Conservation (phyloP, 2,329 filamentous ascomycete species). For the Elsinoe perseae region DNA sequence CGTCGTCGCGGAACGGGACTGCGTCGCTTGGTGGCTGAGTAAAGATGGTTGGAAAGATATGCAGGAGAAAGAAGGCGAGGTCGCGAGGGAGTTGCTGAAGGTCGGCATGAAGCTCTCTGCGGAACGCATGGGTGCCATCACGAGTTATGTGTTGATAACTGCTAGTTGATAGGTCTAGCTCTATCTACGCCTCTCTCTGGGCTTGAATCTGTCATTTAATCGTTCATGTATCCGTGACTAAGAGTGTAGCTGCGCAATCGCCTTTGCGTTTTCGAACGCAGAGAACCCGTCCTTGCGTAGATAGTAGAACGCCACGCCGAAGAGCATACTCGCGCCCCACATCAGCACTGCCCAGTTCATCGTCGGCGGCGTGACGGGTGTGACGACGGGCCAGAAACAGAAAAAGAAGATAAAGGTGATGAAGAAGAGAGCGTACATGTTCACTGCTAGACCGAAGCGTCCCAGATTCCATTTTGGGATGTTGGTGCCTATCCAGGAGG, state of each 20-base stretch:
- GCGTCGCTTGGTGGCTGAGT: slow-evolving; percentile 75
- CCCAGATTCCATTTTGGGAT: slow-evolving; percentile 34
- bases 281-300: not conserved
- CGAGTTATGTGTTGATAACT: slow-evolving; percentile 39
- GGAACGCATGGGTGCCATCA: slow-evolving; percentile 75
- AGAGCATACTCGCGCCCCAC: slow-evolving; percentile 17
- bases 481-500: slow-evolving; percentile 27
- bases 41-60: slow-evolving; percentile 62
- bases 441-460: slow-evolving; percentile 33
- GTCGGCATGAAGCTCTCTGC: slow-evolving; percentile 90
- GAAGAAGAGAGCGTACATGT: slow-evolving; percentile 25
- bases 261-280: not conserved
- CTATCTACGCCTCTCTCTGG: not conserved
- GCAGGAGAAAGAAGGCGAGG: slow-evolving; percentile 63
- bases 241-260: not conserved
- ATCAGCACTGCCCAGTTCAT: slow-evolving; percentile 18
- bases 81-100: slow-evolving; percentile 75
- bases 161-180: slow-evolving; percentile 28
- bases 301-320: slow-evolving; percentile 2
- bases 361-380: slow-evolving; percentile 22
- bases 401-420: slow-evolving; percentile 39
- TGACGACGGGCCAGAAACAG: slow-evolving; percentile 44
- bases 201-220: not conserved
- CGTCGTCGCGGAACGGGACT: slow-evolving; percentile 72
- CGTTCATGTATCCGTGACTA: too few relatives aligned